Conservation (phyloP, 305 asterid species). For the Rubia tinctorum region DNA sequence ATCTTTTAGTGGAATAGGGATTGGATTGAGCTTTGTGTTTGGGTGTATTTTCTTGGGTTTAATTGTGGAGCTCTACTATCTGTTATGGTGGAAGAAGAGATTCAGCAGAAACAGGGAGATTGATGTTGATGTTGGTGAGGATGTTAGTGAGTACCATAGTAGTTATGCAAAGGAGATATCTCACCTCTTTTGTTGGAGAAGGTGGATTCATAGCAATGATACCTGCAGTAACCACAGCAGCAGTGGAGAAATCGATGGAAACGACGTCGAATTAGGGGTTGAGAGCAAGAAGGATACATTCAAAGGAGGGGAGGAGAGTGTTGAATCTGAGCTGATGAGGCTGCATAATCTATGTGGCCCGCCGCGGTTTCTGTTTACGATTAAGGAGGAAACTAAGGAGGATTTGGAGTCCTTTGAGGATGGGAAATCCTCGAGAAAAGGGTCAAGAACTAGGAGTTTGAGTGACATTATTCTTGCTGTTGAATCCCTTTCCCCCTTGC, state of each 20-base stretch:
- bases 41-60: slow-evolving; percentile 76
- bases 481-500: slow-evolving; percentile 52
- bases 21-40: slow-evolving; percentile 70
- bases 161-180: slow-evolving; percentile 25
- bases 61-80: slow-evolving; percentile 69
- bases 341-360: slow-evolving; percentile 83
- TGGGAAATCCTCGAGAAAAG: slow-evolving; percentile 60
- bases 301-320: slow-evolving; percentile 57
- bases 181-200: slow-evolving; percentile 48
- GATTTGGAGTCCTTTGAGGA: slow-evolving; percentile 77
- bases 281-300: slow-evolving; percentile 26
- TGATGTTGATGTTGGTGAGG: slow-evolving; percentile 13
- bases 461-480: slow-evolving; percentile 52
- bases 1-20: slow-evolving; percentile 71
- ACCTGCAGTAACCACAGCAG: slow-evolving; percentile 21
- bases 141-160: background rate
- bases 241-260: slow-evolving; percentile 31
- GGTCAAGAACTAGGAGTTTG: slow-evolving; percentile 66
- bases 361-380: slow-evolving; percentile 84
- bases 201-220: slow-evolving; percentile 19
- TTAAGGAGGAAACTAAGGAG: slow-evolving; percentile 81
- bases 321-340: slow-evolving; percentile 68
- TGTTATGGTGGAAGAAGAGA: slow-evolving; percentile 81
- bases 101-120: slow-evolving; percentile 23
- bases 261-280: slow-evolving; percentile 56